phyloP scores from a whole-genome alignment of 1,139 yeast genomes.

The Hanseniaspora uvarum region DNA sequence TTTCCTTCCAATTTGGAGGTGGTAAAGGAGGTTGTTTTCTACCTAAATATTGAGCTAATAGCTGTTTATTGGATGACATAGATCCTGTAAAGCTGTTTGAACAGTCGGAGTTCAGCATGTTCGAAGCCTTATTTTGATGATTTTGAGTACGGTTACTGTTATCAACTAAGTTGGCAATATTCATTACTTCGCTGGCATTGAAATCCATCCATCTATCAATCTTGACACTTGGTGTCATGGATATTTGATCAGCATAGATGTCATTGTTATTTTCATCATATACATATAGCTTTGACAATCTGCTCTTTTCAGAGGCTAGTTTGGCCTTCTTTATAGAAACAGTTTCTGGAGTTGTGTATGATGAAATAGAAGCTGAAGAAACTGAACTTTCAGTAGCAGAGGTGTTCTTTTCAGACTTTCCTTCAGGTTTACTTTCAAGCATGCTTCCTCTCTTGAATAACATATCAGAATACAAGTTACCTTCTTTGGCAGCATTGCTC shows the following conservation, averaged over 20 bases:
- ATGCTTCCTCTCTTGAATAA: constrained; percentile 15
- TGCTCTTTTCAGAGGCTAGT: constrained; percentile 1
- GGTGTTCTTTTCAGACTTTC: not conserved
- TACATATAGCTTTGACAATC: constrained; percentile 5
- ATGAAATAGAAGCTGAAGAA: constrained; percentile 8
- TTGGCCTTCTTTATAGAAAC: constrained; percentile 11
- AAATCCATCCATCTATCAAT: constrained; percentile 29
- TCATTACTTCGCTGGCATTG: constrained; percentile 19
- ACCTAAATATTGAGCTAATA: constrained; percentile 13
- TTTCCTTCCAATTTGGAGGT: constrained; percentile 7
- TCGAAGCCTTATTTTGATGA: not conserved
- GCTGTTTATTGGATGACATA: constrained; percentile 3
- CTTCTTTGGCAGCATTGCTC: constrained; percentile 12
- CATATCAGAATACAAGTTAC: constrained; percentile 12
- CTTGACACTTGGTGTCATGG: constrained; percentile 26
- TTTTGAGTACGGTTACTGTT: not conserved
- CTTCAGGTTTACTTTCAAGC: not conserved
- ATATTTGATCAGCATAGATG: constrained; percentile 22
- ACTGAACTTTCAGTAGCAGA: not conserved
- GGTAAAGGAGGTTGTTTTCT: constrained; percentile 16
- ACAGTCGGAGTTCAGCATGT: not conserved
- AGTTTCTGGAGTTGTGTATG: constrained; percentile 12
- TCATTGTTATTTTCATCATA: constrained; percentile 8
- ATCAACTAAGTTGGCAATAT: constrained; percentile 14
- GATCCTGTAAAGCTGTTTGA: constrained; percentile 5